Conservation (phyloP, 768 basidiomycete species). For the Leccinum sublutescens region DNA sequence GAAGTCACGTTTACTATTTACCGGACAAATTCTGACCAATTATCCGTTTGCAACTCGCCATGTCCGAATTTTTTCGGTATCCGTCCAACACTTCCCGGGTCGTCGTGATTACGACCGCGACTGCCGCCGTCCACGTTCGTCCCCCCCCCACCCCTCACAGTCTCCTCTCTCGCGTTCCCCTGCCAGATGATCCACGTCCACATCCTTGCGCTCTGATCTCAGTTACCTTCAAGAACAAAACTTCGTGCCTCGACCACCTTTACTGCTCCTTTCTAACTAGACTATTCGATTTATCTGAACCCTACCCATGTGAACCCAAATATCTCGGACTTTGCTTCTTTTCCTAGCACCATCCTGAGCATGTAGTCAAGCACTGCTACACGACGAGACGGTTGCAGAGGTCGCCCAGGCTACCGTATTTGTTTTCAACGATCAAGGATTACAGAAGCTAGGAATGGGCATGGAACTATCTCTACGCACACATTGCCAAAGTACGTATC, state of each 20-base stretch:
- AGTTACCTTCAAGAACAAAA: too few species aligned
- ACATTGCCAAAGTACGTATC: slow-evolving; percentile 67
- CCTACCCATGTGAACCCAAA: slow-evolving; percentile 99
- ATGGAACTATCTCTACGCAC: slow-evolving; percentile 82
- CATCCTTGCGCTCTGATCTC: too few species aligned
- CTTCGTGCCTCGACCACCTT: slow-evolving; percentile 53
- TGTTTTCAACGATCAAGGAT: slow-evolving; percentile 98
- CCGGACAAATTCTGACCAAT: too few species aligned
- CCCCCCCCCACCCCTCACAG: too few species aligned
- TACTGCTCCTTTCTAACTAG: slow-evolving; percentile 79
- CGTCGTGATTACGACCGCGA: slow-evolving; percentile 71
- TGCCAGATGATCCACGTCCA: too few species aligned
- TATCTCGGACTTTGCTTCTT: slow-evolving; percentile 89
- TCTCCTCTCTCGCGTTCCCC: too few species aligned
- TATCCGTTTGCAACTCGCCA: too few species aligned
- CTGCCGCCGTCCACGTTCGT: slow-evolving; percentile 31
- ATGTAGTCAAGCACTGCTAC: slow-evolving; percentile 97
- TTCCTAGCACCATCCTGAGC: slow-evolving; percentile 97
- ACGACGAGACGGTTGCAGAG: slow-evolving; percentile 92
- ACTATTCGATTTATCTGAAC: slow-evolving; percentile 93
- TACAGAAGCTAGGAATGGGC: slow-evolving; percentile 98
- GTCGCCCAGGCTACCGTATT: slow-evolving; percentile 91
- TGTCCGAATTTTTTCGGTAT: too few species aligned
- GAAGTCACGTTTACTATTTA: too few species aligned
- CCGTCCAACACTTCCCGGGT: slow-evolving; percentile 43